A percentile compares a stretch with the other conserved stretches of the same genome.
Evolutionary conservation across 1,284 basidiomycete species (phyloP).

Genomic region (Leccinum pseudoinsigne): DNA sequence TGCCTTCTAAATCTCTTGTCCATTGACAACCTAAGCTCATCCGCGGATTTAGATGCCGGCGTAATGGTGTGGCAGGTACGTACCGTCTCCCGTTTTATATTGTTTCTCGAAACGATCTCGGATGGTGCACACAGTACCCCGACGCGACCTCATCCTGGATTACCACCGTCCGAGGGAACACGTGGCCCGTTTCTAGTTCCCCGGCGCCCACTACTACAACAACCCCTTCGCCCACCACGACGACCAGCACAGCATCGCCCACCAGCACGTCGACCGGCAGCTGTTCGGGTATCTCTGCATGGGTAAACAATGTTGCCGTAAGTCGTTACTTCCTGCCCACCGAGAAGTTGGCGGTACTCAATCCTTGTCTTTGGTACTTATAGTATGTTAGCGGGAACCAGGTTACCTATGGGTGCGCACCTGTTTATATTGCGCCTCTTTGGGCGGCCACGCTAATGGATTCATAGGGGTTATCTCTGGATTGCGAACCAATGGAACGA

Average conservation of each 20-base stretch:
- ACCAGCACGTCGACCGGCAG: constrained; percentile 13
- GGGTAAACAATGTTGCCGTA: constrained; percentile 17
- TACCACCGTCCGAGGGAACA: neutral
- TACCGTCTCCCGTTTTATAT: neutral
- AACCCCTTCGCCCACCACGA: neutral
- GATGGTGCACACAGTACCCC: neutral
- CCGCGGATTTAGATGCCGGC: neutral
- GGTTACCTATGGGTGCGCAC: constrained; percentile 26
- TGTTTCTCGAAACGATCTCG: neutral
- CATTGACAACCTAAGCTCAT: neutral
- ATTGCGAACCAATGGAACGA: constrained; percentile 27
- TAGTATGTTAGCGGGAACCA: constrained; percentile 24
- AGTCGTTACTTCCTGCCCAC: constrained; percentile 8
- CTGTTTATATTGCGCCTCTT: neutral
- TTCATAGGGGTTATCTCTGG: constrained; percentile 28
- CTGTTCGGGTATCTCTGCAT: constrained; percentile 28
- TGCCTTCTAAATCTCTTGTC: neutral
- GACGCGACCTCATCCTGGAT: neutral
- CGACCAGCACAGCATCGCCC: constrained; percentile 4
- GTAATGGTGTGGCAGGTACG: neutral
- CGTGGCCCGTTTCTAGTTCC: neutral
- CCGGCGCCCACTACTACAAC: neutral
- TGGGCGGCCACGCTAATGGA: constrained; percentile 6
- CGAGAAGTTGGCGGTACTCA: neutral
- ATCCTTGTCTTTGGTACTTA: neutral